A percentile compares a stretch with the other conserved stretches of the same genome.
phyloP scores from a whole-genome alignment of 1,139 yeast genomes.

The Protomyces lactucae-debilis region DNA sequence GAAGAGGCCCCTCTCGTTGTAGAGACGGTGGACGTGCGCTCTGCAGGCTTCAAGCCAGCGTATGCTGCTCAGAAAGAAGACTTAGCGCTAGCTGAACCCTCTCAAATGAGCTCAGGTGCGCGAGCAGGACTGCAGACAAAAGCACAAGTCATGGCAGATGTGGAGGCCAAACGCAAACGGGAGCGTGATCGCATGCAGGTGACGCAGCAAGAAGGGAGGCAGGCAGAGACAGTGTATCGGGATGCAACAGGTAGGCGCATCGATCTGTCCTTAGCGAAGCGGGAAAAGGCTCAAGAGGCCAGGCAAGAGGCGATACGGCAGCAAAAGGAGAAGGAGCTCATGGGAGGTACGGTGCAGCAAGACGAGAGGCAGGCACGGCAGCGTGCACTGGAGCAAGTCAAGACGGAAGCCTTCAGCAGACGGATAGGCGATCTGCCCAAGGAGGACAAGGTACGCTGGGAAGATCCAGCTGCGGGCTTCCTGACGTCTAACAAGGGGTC shows the following conservation, averaged over 20 bases:
- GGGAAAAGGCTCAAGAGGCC: slow-evolving; percentile 39
- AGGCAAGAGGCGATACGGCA: slow-evolving; percentile 35
- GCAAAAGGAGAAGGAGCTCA: slow-evolving; percentile 39
- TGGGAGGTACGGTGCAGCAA: slow-evolving; percentile 48
- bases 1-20: slow-evolving; percentile 9
- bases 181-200: slow-evolving; percentile 34
- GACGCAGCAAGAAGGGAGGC: slow-evolving; percentile 31
- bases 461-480: slow-evolving; percentile 66
- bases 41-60: slow-evolving; percentile 31
- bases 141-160: slow-evolving; percentile 41
- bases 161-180: slow-evolving; percentile 31
- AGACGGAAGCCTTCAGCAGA: slow-evolving; percentile 39
- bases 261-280: slow-evolving; percentile 39
- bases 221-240: slow-evolving; percentile 51
- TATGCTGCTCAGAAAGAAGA: slow-evolving; percentile 20
- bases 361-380: slow-evolving; percentile 36
- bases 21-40: slow-evolving; percentile 2
- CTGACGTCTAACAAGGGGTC: slow-evolving; percentile 32
- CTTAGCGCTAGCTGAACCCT: neutral
- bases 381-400: slow-evolving; percentile 39
- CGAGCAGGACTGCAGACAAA: slow-evolving; percentile 49
- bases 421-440: slow-evolving; percentile 42
- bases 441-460: slow-evolving; percentile 45
- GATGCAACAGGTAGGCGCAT: slow-evolving; percentile 55
- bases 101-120: slow-evolving; percentile 43